These are phyloP conservation scores for Chrysosporium keratinophilum DNA, from an alignment of 2,329 filamentous ascomycete species.

Conservation along the genomic window DNA sequence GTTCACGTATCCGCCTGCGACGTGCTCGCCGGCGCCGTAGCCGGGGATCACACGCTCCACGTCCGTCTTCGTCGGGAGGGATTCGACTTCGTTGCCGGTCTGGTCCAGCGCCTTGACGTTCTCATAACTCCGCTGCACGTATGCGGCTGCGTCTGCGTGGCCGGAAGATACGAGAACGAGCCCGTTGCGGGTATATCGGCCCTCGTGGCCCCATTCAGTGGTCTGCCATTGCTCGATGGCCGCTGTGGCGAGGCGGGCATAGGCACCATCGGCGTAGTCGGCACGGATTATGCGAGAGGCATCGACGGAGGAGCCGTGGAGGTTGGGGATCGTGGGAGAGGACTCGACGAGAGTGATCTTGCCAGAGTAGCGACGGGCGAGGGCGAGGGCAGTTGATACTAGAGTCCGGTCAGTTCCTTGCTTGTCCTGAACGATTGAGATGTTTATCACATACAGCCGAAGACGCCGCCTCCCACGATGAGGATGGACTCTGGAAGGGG, in stretches of 20 bases:
- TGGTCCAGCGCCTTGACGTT: constrained; percentile 31
- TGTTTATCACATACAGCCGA: constrained; percentile 30
- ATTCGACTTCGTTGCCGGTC: constrained; percentile 24
- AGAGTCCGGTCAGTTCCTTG: not conserved
- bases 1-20: constrained; percentile 38
- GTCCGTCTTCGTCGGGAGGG: constrained; percentile 27
- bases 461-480: constrained; percentile 36
- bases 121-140: constrained; percentile 32
- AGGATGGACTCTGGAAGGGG: constrained; percentile 30
- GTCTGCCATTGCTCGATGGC: constrained; percentile 60
- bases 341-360: constrained; percentile 50
- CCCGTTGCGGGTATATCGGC: constrained; percentile 37
- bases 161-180: constrained; percentile 33
- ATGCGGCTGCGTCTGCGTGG: constrained; percentile 25
- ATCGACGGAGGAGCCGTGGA: constrained; percentile 51
- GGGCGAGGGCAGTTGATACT: constrained; percentile 58
- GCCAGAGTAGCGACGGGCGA: constrained; percentile 47
- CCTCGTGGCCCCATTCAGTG: constrained; percentile 36
- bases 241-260: constrained; percentile 60
- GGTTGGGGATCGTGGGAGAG: constrained; percentile 45
- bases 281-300: constrained; percentile 53
- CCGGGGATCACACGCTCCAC: constrained; percentile 28
- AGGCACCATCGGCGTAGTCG: constrained; percentile 73
- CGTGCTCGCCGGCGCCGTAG: constrained; percentile 27
- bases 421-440: not conserved